Conservation (phyloP, 2,329 filamentous ascomycete genomes). For the Metarhizium guizhouense region DNA sequence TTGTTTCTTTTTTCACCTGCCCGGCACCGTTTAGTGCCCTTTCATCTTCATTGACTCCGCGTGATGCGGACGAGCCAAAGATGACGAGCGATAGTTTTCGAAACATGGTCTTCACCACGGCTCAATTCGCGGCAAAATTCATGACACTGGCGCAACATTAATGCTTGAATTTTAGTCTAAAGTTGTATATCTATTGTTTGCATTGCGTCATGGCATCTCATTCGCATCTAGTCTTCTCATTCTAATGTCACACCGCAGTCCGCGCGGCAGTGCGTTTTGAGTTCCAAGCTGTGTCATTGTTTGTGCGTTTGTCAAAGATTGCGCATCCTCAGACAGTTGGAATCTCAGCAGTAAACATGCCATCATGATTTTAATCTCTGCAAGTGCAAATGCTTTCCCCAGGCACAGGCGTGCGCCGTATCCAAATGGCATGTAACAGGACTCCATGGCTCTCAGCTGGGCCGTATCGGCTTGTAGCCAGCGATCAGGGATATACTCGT, state of each 20-base stretch:
- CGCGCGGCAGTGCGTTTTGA: neutral
- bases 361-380: neutral
- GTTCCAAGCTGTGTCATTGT: neutral
- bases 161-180: too few species aligned
- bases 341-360: neutral
- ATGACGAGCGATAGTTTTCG: too few species aligned
- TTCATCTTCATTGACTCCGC: too few species aligned
- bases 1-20: too few species aligned
- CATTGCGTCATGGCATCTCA: neutral
- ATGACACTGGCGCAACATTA: too few species aligned
- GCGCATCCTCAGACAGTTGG: neutral
- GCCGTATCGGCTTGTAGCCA: neutral
- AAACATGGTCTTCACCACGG: too few species aligned
- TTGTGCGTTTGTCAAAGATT: neutral
- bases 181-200: neutral
- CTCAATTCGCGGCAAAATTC: too few species aligned
- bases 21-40: too few species aligned
- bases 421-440: neutral
- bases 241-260: neutral
- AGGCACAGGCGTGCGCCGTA: neutral
- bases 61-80: too few species aligned
- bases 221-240: neutral
- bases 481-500: neutral
- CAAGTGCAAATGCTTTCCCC: neutral
- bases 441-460: neutral